A percentile compares a stretch with the other conserved stretches of the same genome.
These are phyloP conservation scores for Tylopilus orsonianus DNA, from an alignment of 1,284 basidiomycete species.

Conservation along the genomic window DNA sequence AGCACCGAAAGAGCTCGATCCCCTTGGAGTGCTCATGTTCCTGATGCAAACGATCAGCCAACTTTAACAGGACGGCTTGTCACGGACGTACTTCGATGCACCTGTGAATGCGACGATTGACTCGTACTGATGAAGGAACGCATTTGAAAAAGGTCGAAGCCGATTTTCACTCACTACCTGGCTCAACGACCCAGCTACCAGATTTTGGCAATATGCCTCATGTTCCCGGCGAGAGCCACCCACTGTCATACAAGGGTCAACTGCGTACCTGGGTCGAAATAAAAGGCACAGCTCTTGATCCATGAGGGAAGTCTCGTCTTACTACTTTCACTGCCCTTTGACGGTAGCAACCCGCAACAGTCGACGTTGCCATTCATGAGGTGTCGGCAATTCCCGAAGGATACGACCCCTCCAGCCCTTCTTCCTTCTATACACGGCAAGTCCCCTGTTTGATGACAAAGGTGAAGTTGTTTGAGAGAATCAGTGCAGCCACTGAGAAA, in stretches of 20 bases:
- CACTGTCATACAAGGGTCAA: constrained; percentile 5
- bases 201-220: constrained; percentile 16
- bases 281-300: constrained; percentile 13
- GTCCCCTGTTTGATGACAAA: constrained; percentile 4
- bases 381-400: constrained; percentile 17
- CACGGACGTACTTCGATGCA: constrained; percentile 5
- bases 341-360: not conserved
- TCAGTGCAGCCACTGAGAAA: constrained; percentile 16
- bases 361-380: constrained; percentile 5
- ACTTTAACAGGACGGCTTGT: not conserved
- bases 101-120: constrained; percentile 1
- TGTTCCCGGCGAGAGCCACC: not conserved
- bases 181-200: constrained; percentile 21
- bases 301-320: not conserved
- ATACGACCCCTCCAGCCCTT: constrained; percentile 17
- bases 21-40: not conserved
- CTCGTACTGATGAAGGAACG: constrained; percentile 11
- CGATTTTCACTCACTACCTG: not conserved
- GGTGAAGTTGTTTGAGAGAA: constrained; percentile 3
- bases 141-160: constrained; percentile 18
- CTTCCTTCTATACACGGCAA: constrained; percentile 5
- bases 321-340: not conserved
- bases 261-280: constrained; percentile 19
- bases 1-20: not conserved
- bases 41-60: constrained; percentile 9